These are phyloP conservation scores for Wickerhamomyces silvicola DNA, from an alignment of 805 yeast genomes.

Conservation along the genomic window DNA sequence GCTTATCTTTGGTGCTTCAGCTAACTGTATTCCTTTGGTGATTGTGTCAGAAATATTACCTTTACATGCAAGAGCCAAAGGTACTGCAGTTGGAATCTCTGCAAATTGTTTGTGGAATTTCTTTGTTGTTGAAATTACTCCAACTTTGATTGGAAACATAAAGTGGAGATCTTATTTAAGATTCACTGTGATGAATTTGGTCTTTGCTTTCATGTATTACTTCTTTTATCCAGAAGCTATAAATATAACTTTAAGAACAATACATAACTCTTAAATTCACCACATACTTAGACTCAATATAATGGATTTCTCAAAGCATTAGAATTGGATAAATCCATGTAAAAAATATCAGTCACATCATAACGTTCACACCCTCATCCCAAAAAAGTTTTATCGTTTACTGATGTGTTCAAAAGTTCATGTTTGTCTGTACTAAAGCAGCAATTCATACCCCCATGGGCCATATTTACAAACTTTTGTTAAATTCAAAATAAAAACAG, in stretches of 20 bases:
- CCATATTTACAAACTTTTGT: no score
- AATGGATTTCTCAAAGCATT: no score
- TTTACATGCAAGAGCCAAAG: slow-evolving; percentile 51
- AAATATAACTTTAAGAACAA: slow-evolving; percentile 68
- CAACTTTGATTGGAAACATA: slow-evolving; percentile 43
- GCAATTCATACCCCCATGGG: no score
- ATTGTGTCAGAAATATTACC: slow-evolving; percentile 62
- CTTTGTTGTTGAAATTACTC: slow-evolving; percentile 63
- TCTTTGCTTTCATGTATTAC: slow-evolving; percentile 56
- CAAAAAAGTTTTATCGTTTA: no score
- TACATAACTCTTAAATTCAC: no score
- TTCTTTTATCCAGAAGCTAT: slow-evolving; percentile 74
- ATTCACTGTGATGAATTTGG: slow-evolving; percentile 58
- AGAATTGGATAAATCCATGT: no score
- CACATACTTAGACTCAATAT: no score
- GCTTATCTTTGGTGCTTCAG: slow-evolving; percentile 45
- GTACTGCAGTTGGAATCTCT: slow-evolving; percentile 57
- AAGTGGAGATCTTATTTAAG: slow-evolving; percentile 64
- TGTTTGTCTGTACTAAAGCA: no score
- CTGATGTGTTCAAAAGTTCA: no score
- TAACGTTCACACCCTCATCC: no score
- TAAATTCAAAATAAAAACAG: no score
- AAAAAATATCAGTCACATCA: no score
- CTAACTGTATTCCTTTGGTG: slow-evolving; percentile 48
- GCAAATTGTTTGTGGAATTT: slow-evolving; percentile 63